Percentiles rank a stretch among this genome's conserved stretches.
phyloP scores from a whole-genome alignment of 2,329 filamentous ascomycete genomes.

The Arthrocladium fulminans region DNA sequence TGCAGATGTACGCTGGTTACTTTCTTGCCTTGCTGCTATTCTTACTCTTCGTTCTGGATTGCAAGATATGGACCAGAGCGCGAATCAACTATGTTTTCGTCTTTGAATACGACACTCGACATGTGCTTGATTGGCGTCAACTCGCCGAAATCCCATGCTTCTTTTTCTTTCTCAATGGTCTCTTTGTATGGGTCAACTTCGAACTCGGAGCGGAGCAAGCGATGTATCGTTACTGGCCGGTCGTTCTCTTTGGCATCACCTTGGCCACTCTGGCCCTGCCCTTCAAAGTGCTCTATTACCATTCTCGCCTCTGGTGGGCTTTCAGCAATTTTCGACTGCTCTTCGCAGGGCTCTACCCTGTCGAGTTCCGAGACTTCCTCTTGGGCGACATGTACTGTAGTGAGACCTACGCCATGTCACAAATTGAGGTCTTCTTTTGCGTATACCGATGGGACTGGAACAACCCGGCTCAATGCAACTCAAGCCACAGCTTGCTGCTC shows the following conservation, averaged over 20 bases:
- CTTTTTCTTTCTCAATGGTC: conserved; percentile 63
- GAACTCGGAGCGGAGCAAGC: conserved; percentile 53
- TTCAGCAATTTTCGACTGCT: conserved; percentile 85
- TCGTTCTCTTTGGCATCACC: conserved; percentile 65
- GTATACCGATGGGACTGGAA: conserved; percentile 74
- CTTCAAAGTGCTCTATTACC: conserved; percentile 61
- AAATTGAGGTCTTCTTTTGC: conserved; percentile 89
- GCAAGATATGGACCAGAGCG: conserved; percentile 68
- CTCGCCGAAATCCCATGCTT: conserved; percentile 78
- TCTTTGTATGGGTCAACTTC: conserved; percentile 88
- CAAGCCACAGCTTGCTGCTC: conserved; percentile 68
- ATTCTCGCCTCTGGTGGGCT: conserved; percentile 73
- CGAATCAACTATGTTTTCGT: conserved; percentile 96
- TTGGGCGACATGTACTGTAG: conserved; percentile 97
- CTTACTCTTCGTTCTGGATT: conserved; percentile 75
- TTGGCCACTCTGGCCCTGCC: conserved; percentile 66
- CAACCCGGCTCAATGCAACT: conserved; percentile 70
- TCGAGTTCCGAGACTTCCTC: conserved; percentile 97
- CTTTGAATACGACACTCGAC: conserved; percentile 86
- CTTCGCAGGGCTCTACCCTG: conserved; percentile 77
- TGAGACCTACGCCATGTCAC: conserved; percentile 79
- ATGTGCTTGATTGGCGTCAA: conserved; percentile 82
- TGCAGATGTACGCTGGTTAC: conserved; percentile 86
- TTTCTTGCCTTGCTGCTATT: conserved; percentile 76
- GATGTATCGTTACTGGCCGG: conserved; percentile 79